Evolutionary conservation across 2,329 filamentous ascomycete genomes (phyloP).

Genomic region (Colletotrichum destructivum): DNA sequence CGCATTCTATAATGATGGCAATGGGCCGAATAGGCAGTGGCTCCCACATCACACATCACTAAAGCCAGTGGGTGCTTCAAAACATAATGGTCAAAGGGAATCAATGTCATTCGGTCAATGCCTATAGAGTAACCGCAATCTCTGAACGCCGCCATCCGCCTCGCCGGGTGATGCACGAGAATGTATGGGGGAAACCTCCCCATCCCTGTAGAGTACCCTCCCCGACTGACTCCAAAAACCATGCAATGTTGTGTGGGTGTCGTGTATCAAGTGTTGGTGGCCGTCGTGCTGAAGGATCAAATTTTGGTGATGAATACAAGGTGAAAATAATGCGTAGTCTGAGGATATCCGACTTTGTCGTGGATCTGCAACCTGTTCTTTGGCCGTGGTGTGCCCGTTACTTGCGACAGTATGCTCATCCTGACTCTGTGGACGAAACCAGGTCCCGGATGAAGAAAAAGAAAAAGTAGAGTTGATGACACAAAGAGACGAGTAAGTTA

Average conservation of each 20-base stretch:
- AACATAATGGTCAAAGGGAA: constrained; percentile 1
- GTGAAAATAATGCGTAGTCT: not conserved
- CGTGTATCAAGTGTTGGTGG: constrained; percentile 20
- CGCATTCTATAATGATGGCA: too few relatives aligned
- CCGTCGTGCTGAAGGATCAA: constrained; percentile 3
- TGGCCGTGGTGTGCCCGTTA: constrained; percentile 10
- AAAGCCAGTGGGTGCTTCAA: not conserved
- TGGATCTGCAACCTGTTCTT: constrained; percentile 2
- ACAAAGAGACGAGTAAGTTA: constrained; percentile 13
- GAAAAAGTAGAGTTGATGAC: constrained; percentile 6
- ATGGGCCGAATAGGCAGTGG: too few relatives aligned
- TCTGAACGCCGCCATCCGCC: constrained; percentile 41
- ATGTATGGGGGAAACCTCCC: constrained; percentile 30
- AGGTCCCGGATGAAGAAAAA: not conserved
- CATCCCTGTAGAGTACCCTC: constrained; percentile 24
- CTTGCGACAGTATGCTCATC: not conserved
- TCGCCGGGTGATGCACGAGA: constrained; percentile 41
- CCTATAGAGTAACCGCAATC: constrained; percentile 34
- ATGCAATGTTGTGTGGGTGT: constrained; percentile 36
- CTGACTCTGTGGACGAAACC: constrained; percentile 4
- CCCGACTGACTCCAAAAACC: constrained; percentile 36
- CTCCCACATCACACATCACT: not conserved
- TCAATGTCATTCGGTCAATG: constrained; percentile 40
- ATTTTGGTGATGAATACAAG: constrained; percentile 33
- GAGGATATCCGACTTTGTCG: constrained; percentile 6